A percentile compares a stretch with the other conserved stretches of the same genome.
phyloP scores from a whole-genome alignment of 106 monocot genomes.

The Allium cepa region DNA sequence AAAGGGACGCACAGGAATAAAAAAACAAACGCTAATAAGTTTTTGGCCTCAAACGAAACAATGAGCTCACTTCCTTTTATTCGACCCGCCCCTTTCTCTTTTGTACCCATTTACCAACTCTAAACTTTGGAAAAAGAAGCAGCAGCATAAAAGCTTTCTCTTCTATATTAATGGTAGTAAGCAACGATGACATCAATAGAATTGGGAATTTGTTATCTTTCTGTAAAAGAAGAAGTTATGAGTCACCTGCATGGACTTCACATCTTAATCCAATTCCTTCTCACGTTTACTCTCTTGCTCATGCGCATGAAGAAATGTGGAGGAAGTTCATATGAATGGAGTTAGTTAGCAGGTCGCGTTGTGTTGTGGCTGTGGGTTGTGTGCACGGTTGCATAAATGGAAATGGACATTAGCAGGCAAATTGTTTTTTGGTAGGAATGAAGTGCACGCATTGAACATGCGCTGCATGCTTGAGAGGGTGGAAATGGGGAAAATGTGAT shows the following conservation, averaged over 20 bases:
- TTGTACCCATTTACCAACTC: neutral
- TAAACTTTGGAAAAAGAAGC: neutral
- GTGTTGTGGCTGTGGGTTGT: too few relatives aligned
- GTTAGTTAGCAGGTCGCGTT: too few relatives aligned
- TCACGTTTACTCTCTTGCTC: slow-evolving; percentile 13
- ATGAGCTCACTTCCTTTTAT: slow-evolving; percentile 7
- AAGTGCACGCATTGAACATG: too few relatives aligned
- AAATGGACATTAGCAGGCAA: too few relatives aligned
- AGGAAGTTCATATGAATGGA: too few relatives aligned
- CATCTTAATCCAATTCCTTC: slow-evolving; percentile 23
- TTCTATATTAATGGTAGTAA: slow-evolving; percentile 14
- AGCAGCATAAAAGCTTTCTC: neutral
- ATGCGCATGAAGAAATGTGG: neutral
- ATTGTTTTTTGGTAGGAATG: too few relatives aligned
- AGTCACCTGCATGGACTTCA: slow-evolving; percentile 16
- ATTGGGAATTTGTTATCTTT: slow-evolving; percentile 9
- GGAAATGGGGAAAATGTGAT: too few relatives aligned
- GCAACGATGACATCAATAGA: slow-evolving; percentile 2
- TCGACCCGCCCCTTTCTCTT: neutral
- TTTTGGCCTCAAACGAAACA: too few relatives aligned
- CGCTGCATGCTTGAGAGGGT: too few relatives aligned
- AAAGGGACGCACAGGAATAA: too few relatives aligned
- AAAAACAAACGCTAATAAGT: too few relatives aligned
- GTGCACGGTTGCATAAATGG: too few relatives aligned
- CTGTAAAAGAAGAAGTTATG: slow-evolving; percentile 7